Percentiles rank a stretch among this genome's conserved stretches.
phyloP scores from a whole-genome alignment of 179 eudicot genomes.

The Heliamphora pulchella region DNA sequence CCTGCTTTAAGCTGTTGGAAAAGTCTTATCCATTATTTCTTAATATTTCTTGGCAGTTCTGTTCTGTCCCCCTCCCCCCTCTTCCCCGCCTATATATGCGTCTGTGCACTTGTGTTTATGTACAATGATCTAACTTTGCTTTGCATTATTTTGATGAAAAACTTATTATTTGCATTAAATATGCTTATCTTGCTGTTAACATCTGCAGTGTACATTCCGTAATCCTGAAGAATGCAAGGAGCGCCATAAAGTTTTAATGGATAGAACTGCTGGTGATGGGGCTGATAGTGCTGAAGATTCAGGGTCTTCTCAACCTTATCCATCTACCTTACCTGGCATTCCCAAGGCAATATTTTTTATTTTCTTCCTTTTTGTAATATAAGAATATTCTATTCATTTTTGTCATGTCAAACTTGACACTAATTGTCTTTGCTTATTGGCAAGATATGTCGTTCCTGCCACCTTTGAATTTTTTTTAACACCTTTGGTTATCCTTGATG shows the following conservation, averaged over 20 bases:
- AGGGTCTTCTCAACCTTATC: slow-evolving; percentile 90
- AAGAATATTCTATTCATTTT: neutral
- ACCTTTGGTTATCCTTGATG: slow-evolving; percentile 11
- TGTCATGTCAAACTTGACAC: neutral
- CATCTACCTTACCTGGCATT: slow-evolving; percentile 93
- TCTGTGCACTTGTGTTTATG: neutral
- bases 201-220: slow-evolving; percentile 67
- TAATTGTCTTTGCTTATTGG: neutral
- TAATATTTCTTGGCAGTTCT: neutral
- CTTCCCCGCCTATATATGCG: neutral
- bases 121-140: neutral
- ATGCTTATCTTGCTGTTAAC: slow-evolving; percentile 11
- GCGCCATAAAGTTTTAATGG: slow-evolving; percentile 66
- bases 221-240: slow-evolving; percentile 90
- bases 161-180: no score
- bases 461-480: neutral
- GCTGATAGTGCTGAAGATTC: slow-evolving; percentile 97
- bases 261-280: slow-evolving; percentile 70
- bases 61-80: neutral
- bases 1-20: slow-evolving; percentile 9
- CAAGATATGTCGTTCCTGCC: neutral
- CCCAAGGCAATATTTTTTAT: slow-evolving; percentile 60
- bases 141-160: no score
- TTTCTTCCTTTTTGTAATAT: neutral
- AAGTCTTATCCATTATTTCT: neutral